Conservation (phyloP, 805 yeast species). For the Lipomyces orientalis region DNA sequence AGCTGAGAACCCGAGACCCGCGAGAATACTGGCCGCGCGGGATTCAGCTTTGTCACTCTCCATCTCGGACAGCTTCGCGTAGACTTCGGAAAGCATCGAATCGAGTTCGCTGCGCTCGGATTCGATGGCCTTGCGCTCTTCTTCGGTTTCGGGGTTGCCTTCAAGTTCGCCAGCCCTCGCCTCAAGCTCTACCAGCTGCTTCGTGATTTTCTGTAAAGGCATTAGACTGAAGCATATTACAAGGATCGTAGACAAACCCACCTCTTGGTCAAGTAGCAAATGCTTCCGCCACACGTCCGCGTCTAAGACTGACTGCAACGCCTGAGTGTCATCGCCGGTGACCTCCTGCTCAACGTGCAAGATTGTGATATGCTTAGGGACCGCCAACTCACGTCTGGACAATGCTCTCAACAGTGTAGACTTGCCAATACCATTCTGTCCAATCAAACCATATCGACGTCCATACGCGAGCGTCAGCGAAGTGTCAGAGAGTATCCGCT, state of each 20-base stretch:
- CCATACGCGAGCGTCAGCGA: constrained; percentile 87
- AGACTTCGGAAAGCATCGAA: constrained; percentile 74
- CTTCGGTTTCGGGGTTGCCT: constrained; percentile 47
- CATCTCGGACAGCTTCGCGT: constrained; percentile 85
- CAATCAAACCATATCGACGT: constrained; percentile 94
- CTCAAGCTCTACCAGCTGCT: constrained; percentile 77
- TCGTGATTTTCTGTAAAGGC: constrained; percentile 49
- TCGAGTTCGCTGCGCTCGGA: constrained; percentile 89
- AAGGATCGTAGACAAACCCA: neutral
- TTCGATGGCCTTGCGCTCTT: constrained; percentile 74
- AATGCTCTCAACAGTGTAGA: constrained; percentile 90
- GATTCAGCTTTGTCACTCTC: constrained; percentile 98
- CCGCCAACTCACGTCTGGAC: constrained; percentile 88
- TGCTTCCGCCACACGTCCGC: constrained; percentile 99
- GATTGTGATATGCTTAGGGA: constrained; percentile 94
- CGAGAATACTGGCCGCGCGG: constrained; percentile 91
- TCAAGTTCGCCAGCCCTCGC: constrained; percentile 60
- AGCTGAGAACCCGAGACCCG: constrained; percentile 90
- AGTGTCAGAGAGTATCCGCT: constrained; percentile 88
- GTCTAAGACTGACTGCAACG: constrained; percentile 93
- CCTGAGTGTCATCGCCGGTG: constrained; percentile 88
- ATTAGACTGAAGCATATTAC: neutral
- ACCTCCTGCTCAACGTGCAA: constrained; percentile 98
- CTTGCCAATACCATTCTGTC: constrained; percentile 99
- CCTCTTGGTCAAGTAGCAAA: constrained; percentile 71